Conservation (phyloP, 1,284 basidiomycete species). For the Ustilago hordei region DNA sequence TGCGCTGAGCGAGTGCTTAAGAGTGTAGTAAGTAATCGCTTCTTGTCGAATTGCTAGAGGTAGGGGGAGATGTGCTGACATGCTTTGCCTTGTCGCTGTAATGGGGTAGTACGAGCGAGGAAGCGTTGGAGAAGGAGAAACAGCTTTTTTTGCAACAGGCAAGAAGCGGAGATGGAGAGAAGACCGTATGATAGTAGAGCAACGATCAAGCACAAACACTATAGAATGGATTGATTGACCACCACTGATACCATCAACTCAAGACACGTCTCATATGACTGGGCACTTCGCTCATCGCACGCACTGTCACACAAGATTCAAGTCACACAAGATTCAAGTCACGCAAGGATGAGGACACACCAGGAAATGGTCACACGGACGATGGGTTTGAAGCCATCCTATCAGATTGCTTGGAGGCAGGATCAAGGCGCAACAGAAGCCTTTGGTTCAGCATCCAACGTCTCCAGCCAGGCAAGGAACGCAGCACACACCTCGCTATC, state of each 20-base stretch:
- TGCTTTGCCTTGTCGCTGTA: not conserved
- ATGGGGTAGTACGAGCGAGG: constrained; percentile 34
- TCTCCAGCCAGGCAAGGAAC: constrained; percentile 32
- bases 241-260: not conserved
- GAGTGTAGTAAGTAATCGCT: constrained; percentile 35
- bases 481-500: constrained; percentile 72
- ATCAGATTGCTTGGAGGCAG: not conserved
- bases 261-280: not conserved
- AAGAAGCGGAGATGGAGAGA: constrained; percentile 7
- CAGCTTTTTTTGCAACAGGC: constrained; percentile 24
- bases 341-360: not conserved
- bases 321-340: not conserved
- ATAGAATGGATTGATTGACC: not conserved
- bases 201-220: not conserved
- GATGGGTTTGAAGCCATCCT: not conserved
- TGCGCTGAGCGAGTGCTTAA: constrained; percentile 27
- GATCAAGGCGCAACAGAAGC: constrained; percentile 11
- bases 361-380: not conserved
- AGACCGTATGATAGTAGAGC: constrained; percentile 6
- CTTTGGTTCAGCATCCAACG: not conserved
- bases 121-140: constrained; percentile 39
- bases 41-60: not conserved
- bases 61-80: constrained; percentile 4
- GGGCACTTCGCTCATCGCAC: not conserved
- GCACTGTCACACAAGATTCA: not conserved